phyloP scores from a whole-genome alignment of 2,329 filamentous ascomycete species.

The Aspergillus pseudoterreus region DNA sequence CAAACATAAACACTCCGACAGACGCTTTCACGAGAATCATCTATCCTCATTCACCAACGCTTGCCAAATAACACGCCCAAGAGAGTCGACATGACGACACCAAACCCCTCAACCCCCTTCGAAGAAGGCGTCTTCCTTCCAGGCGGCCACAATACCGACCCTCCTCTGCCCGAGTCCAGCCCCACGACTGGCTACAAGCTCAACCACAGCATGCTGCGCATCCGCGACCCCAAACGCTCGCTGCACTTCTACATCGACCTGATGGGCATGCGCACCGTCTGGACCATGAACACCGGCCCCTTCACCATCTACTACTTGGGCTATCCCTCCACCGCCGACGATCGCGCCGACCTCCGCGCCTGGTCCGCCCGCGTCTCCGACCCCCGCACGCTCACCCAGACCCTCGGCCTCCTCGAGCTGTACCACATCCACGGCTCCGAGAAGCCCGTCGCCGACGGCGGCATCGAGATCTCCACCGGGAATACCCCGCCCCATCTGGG shows the following conservation, averaged over 20 bases:
- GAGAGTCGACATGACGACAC: slow-evolving; percentile 3
- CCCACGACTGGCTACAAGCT: slow-evolving; percentile 32
- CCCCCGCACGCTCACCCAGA: slow-evolving; percentile 24
- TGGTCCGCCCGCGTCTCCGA: slow-evolving; percentile 28
- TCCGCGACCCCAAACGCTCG: slow-evolving; percentile 31
- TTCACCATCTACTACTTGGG: slow-evolving; percentile 41
- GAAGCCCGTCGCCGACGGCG: slow-evolving; percentile 12
- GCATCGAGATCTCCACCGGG: slow-evolving; percentile 23
- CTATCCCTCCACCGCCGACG: slow-evolving; percentile 28
- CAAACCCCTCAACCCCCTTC: slow-evolving; percentile 13
- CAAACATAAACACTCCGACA: too few species aligned
- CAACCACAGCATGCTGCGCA: slow-evolving; percentile 38
- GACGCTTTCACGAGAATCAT: too few species aligned
- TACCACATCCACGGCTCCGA: slow-evolving; percentile 37
- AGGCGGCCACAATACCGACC: slow-evolving; percentile 27
- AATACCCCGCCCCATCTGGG: slow-evolving; percentile 34
- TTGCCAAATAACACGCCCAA: not conserved
- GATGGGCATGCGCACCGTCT: slow-evolving; percentile 39
- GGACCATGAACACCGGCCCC: slow-evolving; percentile 37
- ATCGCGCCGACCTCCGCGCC: slow-evolving; percentile 21
- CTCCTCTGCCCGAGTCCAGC: slow-evolving; percentile 23
- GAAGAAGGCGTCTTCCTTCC: slow-evolving; percentile 27
- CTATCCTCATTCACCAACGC: not conserved
- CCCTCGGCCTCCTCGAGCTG: slow-evolving; percentile 34
- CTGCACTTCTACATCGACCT: slow-evolving; percentile 38